A percentile compares a stretch with the other conserved stretches of the same genome.
phyloP scores from a whole-genome alignment of 2,329 filamentous ascomycete genomes.

The Fusarium aywerte region DNA sequence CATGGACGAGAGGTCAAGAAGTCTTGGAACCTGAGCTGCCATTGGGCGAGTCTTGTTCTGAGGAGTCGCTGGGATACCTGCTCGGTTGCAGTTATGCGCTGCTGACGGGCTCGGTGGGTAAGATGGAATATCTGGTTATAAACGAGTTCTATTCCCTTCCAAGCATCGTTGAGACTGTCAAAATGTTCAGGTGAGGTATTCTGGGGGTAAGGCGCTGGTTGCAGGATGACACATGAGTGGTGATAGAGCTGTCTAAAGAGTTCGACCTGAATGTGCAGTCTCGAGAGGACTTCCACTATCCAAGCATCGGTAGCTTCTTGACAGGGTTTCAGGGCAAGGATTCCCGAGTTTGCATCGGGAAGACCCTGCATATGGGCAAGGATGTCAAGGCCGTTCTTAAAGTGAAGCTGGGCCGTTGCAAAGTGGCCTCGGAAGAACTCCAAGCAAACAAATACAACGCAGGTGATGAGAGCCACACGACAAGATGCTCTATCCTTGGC shows the following conservation, averaged over 20 bases:
- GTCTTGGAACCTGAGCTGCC: slow-evolving; percentile 42
- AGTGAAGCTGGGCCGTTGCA: slow-evolving; percentile 34
- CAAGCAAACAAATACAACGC: slow-evolving; percentile 34
- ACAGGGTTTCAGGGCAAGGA: slow-evolving; percentile 17
- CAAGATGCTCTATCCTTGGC: slow-evolving; percentile 45
- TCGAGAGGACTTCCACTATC: slow-evolving; percentile 56
- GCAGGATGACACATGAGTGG: slow-evolving; percentile 22
- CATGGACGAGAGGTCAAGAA: slow-evolving; percentile 29
- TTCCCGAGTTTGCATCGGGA: slow-evolving; percentile 45
- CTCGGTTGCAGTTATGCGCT: not conserved
- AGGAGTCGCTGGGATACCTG: slow-evolving; percentile 24
- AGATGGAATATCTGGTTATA: slow-evolving; percentile 42
- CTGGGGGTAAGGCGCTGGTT: slow-evolving; percentile 8
- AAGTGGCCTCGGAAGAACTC: slow-evolving; percentile 37
- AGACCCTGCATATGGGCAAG: slow-evolving; percentile 54
- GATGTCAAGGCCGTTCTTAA: slow-evolving; percentile 34
- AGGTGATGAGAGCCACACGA: slow-evolving; percentile 52
- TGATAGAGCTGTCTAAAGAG: slow-evolving; percentile 38
- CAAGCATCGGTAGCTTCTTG: slow-evolving; percentile 53
- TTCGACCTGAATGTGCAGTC: slow-evolving; percentile 46
- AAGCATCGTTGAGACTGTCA: slow-evolving; percentile 32
- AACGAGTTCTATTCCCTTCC: slow-evolving; percentile 29
- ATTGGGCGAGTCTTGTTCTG: slow-evolving; percentile 30
- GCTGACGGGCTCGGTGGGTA: slow-evolving; percentile 25
- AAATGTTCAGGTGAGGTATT: slow-evolving; percentile 6